phyloP scores from a whole-genome alignment of 2,329 filamentous ascomycete genomes.

The Keithomyces neogunnii region DNA sequence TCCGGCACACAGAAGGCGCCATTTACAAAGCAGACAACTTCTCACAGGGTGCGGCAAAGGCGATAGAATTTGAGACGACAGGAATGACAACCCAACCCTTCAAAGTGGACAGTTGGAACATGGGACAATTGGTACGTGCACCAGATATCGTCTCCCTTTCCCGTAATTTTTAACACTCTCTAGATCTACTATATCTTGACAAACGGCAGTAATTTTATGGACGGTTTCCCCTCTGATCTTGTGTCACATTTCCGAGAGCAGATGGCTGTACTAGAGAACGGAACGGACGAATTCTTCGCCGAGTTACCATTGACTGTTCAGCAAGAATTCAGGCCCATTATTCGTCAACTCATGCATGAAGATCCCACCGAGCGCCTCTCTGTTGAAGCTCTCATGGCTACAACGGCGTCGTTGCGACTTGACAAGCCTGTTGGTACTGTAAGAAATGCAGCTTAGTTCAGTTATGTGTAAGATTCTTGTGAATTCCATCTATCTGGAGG shows the following conservation, averaged over 20 bases:
- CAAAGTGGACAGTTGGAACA: neutral
- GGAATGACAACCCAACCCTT: neutral
- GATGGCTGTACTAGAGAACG: neutral
- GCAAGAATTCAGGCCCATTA: neutral
- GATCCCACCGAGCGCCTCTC: neutral
- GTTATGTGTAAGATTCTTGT: too few species aligned
- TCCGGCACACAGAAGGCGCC: neutral
- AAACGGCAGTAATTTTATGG: neutral
- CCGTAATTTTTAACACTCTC: neutral
- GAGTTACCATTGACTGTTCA: neutral
- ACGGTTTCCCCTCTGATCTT: neutral
- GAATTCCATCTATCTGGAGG: too few species aligned
- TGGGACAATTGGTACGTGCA: constrained; percentile 1
- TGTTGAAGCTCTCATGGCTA: neutral
- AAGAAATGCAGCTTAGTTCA: too few species aligned
- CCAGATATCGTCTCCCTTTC: neutral
- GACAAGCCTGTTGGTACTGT: too few species aligned
- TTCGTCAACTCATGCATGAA: neutral
- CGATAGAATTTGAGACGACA: neutral
- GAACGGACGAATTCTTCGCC: neutral
- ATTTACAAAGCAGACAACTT: neutral
- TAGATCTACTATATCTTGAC: neutral
- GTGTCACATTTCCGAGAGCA: neutral
- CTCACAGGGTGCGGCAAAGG: neutral
- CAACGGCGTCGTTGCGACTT: too few species aligned